A percentile compares a stretch with the other conserved stretches of the same genome.
Evolutionary conservation across 2,329 filamentous ascomycete species (phyloP).

Genomic region (Colletotrichum sp.): DNA sequence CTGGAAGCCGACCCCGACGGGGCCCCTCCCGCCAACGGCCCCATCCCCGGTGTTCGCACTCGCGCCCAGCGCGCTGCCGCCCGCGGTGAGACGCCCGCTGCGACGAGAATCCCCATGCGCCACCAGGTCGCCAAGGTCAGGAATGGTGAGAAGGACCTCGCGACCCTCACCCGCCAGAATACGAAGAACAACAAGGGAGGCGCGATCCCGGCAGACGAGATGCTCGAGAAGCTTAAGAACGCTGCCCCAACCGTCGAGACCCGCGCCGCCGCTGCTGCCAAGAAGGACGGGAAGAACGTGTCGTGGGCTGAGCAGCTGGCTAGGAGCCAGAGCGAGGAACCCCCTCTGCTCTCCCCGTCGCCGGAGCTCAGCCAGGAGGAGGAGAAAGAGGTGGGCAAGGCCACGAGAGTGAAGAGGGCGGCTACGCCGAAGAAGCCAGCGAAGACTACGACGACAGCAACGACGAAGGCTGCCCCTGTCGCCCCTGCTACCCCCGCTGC

Average conservation of each 20-base stretch:
- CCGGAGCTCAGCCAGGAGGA: not conserved
- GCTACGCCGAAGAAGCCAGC: not conserved
- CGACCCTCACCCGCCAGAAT: slow-evolving; percentile 45
- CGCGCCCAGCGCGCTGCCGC: slow-evolving; percentile 17
- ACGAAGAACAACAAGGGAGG: slow-evolving; percentile 50
- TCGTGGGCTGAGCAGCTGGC: slow-evolving; percentile 9
- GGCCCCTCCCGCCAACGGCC: not conserved
- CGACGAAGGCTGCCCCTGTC: not conserved
- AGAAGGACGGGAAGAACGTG: slow-evolving; percentile 4
- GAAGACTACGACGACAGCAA: not conserved
- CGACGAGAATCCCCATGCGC: slow-evolving; percentile 8
- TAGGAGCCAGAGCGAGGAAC: slow-evolving; percentile 8
- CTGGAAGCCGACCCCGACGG: not conserved
- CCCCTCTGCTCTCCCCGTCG: not conserved
- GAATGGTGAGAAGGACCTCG: slow-evolving; percentile 46
- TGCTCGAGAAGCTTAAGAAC: slow-evolving; percentile 30
- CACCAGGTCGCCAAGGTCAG: slow-evolving; percentile 18
- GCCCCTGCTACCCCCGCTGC: not conserved
- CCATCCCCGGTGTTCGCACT: not conserved
- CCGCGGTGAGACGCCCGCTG: slow-evolving; percentile 1
- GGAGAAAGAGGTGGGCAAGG: slow-evolving; percentile 10
- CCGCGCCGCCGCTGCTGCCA: not conserved
- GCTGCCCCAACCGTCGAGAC: not conserved
- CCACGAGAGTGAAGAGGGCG: not conserved
- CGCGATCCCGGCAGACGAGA: slow-evolving; percentile 34